A percentile compares a stretch with the other conserved stretches of the same genome.
Conservation (phyloP, 805 yeast species). For the Yarrowia osloensis region DNA sequence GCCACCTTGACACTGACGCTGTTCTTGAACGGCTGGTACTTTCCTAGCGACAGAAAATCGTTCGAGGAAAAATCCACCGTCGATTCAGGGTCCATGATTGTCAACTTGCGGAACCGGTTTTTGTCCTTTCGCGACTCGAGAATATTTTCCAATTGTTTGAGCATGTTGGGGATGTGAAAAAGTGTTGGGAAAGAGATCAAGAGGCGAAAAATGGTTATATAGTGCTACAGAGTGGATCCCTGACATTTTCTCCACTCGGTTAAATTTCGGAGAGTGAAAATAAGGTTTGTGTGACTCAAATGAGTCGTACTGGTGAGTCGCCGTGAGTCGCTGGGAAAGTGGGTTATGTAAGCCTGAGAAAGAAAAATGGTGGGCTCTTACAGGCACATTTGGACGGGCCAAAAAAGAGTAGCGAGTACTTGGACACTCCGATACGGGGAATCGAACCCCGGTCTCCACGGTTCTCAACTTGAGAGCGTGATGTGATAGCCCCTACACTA, state of each 20-base stretch:
- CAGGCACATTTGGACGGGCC: background rate
- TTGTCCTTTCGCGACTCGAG: slow-evolving; percentile 9
- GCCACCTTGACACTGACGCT: slow-evolving; percentile 31
- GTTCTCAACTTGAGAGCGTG: slow-evolving; percentile 30
- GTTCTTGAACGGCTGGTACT: slow-evolving; percentile 18
- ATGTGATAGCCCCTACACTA: slow-evolving; percentile 31
- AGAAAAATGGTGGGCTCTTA: background rate
- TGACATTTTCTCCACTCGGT: background rate
- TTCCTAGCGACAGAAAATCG: slow-evolving; percentile 35
- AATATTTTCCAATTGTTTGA: slow-evolving; percentile 10
- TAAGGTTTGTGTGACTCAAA: background rate
- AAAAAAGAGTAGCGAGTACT: background rate
- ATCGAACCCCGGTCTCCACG: slow-evolving; percentile 31
- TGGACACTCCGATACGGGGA: slow-evolving; percentile 23
- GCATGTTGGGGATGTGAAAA: slow-evolving; percentile 1
- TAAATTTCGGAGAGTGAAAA: background rate
- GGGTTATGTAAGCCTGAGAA: background rate
- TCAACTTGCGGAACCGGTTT: slow-evolving; percentile 18
- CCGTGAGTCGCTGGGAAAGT: background rate
- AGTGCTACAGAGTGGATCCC: background rate
- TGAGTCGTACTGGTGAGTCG: slow-evolving; percentile 1
- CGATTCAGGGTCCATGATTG: slow-evolving; percentile 7
- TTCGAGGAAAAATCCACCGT: slow-evolving; percentile 36
- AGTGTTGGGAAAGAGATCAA: background rate
- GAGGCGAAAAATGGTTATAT: background rate